These are phyloP conservation scores for Phanerodontia chrysosporium DNA, from an alignment of 768 basidiomycete genomes.

Conservation along the genomic window DNA sequence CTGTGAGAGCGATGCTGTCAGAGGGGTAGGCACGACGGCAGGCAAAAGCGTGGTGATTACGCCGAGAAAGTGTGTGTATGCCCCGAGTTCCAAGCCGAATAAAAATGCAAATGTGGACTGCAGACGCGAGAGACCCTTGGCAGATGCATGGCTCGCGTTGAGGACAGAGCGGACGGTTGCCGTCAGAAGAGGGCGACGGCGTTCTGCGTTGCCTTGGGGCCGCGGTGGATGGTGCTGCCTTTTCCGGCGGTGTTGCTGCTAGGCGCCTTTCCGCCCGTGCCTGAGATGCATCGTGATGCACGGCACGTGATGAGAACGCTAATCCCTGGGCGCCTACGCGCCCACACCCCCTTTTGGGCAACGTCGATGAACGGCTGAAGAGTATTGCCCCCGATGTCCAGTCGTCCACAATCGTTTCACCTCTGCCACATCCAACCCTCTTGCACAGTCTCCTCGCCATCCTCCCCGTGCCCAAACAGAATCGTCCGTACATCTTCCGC, in stretches of 20 bases:
- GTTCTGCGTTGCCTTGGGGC: neutral
- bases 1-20: slow-evolving; percentile 28
- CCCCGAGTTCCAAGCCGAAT: neutral
- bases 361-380: slow-evolving; percentile 10
- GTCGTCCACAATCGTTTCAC: neutral
- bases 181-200: neutral
- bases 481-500: neutral
- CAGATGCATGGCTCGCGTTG: neutral
- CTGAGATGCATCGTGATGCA: slow-evolving; percentile 2
- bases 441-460: neutral
- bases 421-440: neutral
- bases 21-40: neutral
- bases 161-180: too few species aligned
- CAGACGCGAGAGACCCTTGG: too few species aligned
- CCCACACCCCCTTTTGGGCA: neutral
- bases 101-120: too few species aligned
- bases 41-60: neutral
- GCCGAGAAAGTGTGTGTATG: neutral
- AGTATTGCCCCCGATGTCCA: neutral
- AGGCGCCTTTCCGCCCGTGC: neutral
- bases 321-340: slow-evolving; percentile 1
- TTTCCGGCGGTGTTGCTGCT: neutral
- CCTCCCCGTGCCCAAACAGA: neutral
- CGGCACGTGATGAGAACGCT: slow-evolving; percentile 1
- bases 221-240: neutral